phyloP scores from a whole-genome alignment of 495 filamentous ascomycete genomes.

The Parachaetomium inaequale region DNA sequence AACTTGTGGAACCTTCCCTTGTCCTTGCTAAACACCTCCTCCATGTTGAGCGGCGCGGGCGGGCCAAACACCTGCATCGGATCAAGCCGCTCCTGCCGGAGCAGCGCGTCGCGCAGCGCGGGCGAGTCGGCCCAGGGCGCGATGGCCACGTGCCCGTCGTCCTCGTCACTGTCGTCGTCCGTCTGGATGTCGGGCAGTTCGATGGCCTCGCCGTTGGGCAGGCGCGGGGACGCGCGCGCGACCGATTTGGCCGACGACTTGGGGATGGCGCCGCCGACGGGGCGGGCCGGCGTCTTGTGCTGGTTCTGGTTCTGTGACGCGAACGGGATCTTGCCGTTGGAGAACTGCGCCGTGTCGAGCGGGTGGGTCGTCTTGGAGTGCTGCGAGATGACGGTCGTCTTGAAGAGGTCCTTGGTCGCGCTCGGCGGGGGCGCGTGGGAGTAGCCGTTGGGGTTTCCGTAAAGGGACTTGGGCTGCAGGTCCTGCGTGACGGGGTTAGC shows the following conservation, averaged over 20 bases:
- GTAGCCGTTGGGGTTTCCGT: slow-evolving; percentile 62
- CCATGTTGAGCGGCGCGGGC: slow-evolving; percentile 79
- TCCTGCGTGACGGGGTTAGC: slow-evolving; percentile 47
- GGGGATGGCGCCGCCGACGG: slow-evolving; percentile 37
- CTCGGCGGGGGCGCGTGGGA: slow-evolving; percentile 51
- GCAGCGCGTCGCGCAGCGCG: slow-evolving; percentile 63
- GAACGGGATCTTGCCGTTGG: slow-evolving; percentile 86
- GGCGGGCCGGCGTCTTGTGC: slow-evolving; percentile 60
- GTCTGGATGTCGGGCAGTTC: slow-evolving; percentile 85
- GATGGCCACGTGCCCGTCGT: slow-evolving; percentile 52
- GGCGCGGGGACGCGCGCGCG: slow-evolving; percentile 69
- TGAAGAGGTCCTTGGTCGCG: slow-evolving; percentile 41
- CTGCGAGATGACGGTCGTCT: slow-evolving; percentile 48
- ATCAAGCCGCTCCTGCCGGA: slow-evolving; percentile 75
- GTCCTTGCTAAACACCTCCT: slow-evolving; percentile 86
- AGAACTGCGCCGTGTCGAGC: slow-evolving; percentile 74
- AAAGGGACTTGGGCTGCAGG: slow-evolving; percentile 57
- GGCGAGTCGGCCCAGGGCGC: slow-evolving; percentile 85
- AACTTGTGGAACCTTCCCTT: slow-evolving; percentile 80
- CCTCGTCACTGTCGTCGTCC: slow-evolving; percentile 78
- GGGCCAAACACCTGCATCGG: slow-evolving; percentile 87
- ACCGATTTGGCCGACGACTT: slow-evolving; percentile 50
- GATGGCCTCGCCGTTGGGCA: slow-evolving; percentile 75
- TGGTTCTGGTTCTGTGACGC: slow-evolving; percentile 62
- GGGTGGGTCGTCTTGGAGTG: slow-evolving; percentile 61